Conservation (phyloP, 345 rosid species). For the Corymbia maculata region DNA sequence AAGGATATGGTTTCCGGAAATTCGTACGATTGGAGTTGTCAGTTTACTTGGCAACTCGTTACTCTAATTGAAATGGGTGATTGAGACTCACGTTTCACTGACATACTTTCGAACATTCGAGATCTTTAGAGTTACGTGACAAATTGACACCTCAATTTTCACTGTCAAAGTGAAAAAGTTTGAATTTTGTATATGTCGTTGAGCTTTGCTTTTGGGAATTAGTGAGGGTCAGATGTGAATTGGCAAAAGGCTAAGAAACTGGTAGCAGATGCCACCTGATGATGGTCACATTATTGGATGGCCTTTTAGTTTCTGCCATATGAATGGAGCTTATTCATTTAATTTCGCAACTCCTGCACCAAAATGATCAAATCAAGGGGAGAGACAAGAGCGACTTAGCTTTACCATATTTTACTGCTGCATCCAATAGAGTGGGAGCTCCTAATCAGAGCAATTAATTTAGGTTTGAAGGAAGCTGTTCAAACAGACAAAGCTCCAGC, state of each 20-base stretch:
- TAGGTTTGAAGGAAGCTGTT: conserved; percentile 64
- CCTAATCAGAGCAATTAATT: background rate
- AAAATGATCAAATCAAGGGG: background rate
- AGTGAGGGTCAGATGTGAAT: background rate
- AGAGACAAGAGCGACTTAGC: background rate
- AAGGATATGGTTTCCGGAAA: background rate
- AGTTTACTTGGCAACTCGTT: background rate
- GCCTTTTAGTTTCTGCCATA: background rate
- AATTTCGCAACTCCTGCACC: background rate
- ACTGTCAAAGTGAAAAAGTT: background rate
- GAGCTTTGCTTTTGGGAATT: background rate
- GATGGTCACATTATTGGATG: background rate
- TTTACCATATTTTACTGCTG: background rate
- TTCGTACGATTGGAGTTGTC: background rate
- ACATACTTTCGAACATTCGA: background rate
- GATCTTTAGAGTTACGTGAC: background rate
- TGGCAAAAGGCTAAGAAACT: background rate
- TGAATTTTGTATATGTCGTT: background rate
- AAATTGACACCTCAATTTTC: background rate
- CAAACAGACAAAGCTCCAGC: conserved; percentile 86
- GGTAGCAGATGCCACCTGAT: background rate
- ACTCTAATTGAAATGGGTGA: background rate
- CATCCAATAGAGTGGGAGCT: background rate
- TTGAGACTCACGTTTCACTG: background rate
- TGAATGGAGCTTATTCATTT: background rate